phyloP scores from a whole-genome alignment of 208 protist species.

The Lotmaria passim region DNA sequence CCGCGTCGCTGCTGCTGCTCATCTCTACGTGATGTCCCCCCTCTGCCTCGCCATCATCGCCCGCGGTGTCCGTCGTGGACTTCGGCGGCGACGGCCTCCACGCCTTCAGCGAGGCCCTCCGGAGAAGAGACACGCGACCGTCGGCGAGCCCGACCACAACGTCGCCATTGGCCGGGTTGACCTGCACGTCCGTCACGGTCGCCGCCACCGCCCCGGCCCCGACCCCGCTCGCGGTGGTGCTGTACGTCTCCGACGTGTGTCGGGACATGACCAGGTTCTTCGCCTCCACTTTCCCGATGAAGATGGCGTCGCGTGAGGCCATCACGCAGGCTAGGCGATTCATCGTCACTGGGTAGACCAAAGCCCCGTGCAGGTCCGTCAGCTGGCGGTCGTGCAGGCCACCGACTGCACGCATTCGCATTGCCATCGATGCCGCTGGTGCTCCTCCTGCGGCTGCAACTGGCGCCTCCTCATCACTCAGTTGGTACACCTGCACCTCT shows the following conservation, averaged over 20 bases:
- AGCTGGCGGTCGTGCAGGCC: constrained; percentile 41
- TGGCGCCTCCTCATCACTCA: background rate
- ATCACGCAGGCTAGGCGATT: constrained; percentile 49
- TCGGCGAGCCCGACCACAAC: constrained; percentile 66
- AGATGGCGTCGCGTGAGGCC: constrained; percentile 36
- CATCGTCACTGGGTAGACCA: constrained; percentile 44
- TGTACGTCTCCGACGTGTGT: constrained; percentile 53
- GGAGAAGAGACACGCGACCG: constrained; percentile 61
- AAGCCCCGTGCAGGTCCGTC: constrained; percentile 44
- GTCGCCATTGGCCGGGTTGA: constrained; percentile 59
- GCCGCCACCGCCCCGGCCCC: background rate
- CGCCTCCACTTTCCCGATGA: constrained; percentile 58
- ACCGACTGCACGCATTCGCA: constrained; percentile 39
- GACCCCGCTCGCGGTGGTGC: background rate
- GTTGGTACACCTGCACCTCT: constrained; percentile 49
- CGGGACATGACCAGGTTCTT: constrained; percentile 52
- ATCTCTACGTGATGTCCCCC: too few species aligned
- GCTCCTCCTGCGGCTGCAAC: background rate
- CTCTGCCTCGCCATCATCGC: constrained; percentile 14
- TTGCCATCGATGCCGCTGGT: background rate
- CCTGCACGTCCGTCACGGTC: constrained; percentile 43
- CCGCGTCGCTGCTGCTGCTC: too few species aligned
- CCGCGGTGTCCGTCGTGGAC: background rate
- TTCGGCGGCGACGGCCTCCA: background rate
- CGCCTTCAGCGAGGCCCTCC: constrained; percentile 26